Base-by-base conservation (phyloP, 2,329 filamentous ascomycete genomes). In the Uncinocarpus reesii region DNA sequence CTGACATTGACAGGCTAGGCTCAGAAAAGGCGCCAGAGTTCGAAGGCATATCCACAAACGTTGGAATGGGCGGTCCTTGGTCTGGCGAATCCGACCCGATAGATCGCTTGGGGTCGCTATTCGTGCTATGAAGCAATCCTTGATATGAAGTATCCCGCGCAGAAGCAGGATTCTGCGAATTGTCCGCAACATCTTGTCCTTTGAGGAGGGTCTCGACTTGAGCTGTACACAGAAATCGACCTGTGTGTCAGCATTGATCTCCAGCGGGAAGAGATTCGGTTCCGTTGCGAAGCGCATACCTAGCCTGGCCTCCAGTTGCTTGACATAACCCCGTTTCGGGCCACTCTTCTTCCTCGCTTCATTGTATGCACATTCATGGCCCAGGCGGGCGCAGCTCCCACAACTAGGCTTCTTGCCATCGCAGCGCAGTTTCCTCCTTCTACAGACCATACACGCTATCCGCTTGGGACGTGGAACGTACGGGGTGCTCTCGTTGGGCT, bases 311-410 rank as follows among this genome's bases (percentile, higher is more conserved):
- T 96, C 92, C 57, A 96, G 70, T 51, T 88, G 83, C 72, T 95
- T 95, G 53, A 95, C 89, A 63, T 95, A 95, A 58, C 89, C 89
- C 62, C 89, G 78, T 72, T 95, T 95, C 2, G 89, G 89, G 2
- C 89, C 89, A 64, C 88, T 94, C 78, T 95, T 95, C 69, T 87
- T 86, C 63, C 89, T 79, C 58, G 90, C 83, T 70, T 95, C 88
- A 62, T 95, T 88, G 62, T 95, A 95, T 52, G 84, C 81, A 69
- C 89, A 95, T 48, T 83, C 78, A 66, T 95, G 89, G 36, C 85
- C 82, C 43, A 95, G 71, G n/a, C 89, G 76, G 26, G 84, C 81
- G 66, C 89, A 95, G 21, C 88, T 95, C 58, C 84, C 87, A 63
- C 89, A 95, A 57, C 84, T 86, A 18, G 89, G 89, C 54, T 84